A percentile compares a stretch with the other conserved stretches of the same genome.
Evolutionary conservation across 2,329 filamentous ascomycete genomes (phyloP).

Genomic region (Diplocarpon mali): DNA sequence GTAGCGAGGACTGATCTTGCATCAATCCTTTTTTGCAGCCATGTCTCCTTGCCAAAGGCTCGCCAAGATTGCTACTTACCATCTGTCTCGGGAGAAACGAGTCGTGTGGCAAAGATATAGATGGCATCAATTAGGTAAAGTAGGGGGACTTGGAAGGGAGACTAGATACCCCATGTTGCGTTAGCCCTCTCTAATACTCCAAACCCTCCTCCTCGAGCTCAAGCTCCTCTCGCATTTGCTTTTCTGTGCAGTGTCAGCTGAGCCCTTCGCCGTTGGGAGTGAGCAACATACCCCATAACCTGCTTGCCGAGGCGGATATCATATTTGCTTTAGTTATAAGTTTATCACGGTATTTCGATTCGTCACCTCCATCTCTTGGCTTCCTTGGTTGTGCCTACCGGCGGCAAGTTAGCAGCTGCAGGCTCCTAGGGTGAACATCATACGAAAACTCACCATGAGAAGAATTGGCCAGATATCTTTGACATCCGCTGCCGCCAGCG

Average conservation of each 20-base stretch:
- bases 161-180: no score
- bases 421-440: background rate
- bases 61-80: no score
- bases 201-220: conserved; percentile 16
- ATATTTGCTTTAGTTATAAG: conserved; percentile 54
- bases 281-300: conserved; percentile 42
- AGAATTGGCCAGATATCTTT: conserved; percentile 60
- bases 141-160: no score
- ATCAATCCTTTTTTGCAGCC: no score
- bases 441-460: conserved; percentile 43
- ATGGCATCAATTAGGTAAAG: no score
- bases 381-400: conserved; percentile 34
- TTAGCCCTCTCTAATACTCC: conserved; percentile 4
- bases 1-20: no score
- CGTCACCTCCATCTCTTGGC: conserved; percentile 43
- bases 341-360: conserved; percentile 51
- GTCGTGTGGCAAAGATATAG: no score
- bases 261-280: background rate
- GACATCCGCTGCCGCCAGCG: conserved; percentile 57
- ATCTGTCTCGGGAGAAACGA: no score
- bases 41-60: no score
- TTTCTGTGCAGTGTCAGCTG: conserved; percentile 7
- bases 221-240: conserved; percentile 17
- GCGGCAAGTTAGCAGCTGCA: background rate
- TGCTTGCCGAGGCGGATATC: conserved; percentile 58